Evolutionary conservation across 2,329 filamentous ascomycete genomes (phyloP).

Genomic region (Chrysoporthe austroafricana): DNA sequence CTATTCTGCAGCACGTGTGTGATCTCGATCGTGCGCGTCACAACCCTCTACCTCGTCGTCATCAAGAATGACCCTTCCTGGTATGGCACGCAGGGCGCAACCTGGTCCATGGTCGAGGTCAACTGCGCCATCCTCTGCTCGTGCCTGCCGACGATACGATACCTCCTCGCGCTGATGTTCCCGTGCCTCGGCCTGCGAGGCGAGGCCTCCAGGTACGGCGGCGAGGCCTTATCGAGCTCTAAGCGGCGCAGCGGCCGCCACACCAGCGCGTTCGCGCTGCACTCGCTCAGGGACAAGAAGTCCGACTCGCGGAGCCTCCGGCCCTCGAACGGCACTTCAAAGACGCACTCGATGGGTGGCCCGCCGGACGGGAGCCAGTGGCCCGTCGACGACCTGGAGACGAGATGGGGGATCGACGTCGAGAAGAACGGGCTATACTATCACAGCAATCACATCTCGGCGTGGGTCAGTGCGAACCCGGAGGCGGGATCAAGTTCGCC

Average conservation of each 20-base stretch:
- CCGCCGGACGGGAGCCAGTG: not conserved
- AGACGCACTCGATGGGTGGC: not conserved
- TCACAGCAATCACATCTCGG: slow-evolving; percentile 23
- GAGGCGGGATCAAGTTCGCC: slow-evolving; percentile 10
- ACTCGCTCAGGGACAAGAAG: slow-evolving; percentile 11
- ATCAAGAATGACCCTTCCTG: slow-evolving; percentile 38
- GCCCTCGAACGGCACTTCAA: slow-evolving; percentile 8
- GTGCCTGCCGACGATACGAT: slow-evolving; percentile 44
- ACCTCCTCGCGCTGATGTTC: slow-evolving; percentile 33
- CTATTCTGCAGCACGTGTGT: slow-evolving; percentile 32
- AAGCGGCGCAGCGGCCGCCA: not conserved
- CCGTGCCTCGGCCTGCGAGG: slow-evolving; percentile 28
- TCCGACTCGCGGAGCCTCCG: not conserved
- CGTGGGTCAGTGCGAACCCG: slow-evolving; percentile 22
- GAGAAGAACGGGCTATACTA: slow-evolving; percentile 17
- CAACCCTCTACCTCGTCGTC: slow-evolving; percentile 36
- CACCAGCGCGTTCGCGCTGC: slow-evolving; percentile 9
- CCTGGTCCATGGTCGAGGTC: slow-evolving; percentile 46
- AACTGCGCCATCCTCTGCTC: slow-evolving; percentile 45
- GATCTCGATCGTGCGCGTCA: slow-evolving; percentile 42
- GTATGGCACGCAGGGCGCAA: slow-evolving; percentile 37
- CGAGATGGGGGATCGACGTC: slow-evolving; percentile 16
- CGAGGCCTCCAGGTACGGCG: slow-evolving; percentile 8
- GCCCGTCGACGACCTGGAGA: slow-evolving; percentile 11
- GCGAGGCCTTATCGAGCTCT: slow-evolving; percentile 1